A percentile compares a stretch with the other conserved stretches of the same genome.
phyloP scores from a whole-genome alignment of 371 early-diverging fungal species.

The Neoconidiobolus thromboides region DNA sequence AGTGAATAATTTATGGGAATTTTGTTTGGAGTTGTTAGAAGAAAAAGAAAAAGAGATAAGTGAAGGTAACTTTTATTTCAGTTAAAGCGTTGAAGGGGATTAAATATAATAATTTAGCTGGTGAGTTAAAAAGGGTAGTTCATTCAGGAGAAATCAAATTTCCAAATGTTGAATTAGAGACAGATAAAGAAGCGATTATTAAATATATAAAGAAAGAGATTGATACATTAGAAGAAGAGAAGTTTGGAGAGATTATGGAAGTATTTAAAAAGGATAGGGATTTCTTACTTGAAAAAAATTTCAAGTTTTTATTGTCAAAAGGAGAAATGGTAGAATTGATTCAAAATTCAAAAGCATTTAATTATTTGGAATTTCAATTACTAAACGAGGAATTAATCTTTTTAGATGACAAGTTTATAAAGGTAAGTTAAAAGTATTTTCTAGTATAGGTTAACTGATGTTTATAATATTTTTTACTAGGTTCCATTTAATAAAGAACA shows the following conservation, averaged over 20 bases:
- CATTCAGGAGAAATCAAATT: background rate
- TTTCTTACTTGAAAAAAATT: background rate
- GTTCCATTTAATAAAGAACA: slow-evolving; percentile 88
- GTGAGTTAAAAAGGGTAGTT: background rate
- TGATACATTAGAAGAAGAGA: background rate
- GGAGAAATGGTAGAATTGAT: background rate
- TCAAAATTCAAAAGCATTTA: background rate
- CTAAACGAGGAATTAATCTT: background rate
- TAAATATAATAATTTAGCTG: too few relatives aligned
- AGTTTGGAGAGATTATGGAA: background rate
- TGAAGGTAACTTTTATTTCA: too few relatives aligned
- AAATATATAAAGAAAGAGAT: background rate
- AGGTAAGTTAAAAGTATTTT: background rate
- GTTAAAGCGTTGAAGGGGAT: too few relatives aligned
- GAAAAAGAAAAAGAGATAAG: too few relatives aligned
- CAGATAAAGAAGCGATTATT: too few relatives aligned
- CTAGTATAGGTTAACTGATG: background rate
- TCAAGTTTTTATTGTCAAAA: background rate
- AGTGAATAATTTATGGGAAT: too few relatives aligned
- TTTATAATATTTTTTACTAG: slow-evolving; percentile 6
- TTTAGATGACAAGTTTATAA: background rate
- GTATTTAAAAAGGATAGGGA: background rate
- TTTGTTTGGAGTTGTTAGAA: too few relatives aligned
- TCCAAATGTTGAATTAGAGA: background rate
- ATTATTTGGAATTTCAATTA: background rate